phyloP scores from a whole-genome alignment of 1,284 basidiomycete genomes.

The Termitomyces sp. region DNA sequence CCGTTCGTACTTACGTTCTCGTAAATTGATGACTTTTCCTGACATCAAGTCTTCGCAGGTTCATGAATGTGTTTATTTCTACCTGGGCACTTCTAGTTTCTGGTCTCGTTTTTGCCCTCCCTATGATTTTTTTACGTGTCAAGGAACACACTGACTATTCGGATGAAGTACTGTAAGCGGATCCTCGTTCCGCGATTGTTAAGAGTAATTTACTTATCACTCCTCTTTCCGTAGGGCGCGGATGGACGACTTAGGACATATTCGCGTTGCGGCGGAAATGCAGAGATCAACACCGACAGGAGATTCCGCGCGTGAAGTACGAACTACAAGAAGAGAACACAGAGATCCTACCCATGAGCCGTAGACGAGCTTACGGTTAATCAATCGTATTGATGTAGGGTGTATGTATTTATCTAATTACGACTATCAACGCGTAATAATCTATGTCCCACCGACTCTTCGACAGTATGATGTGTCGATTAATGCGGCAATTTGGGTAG shows the following conservation, averaged over 20 bases:
- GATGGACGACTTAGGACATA: constrained; percentile 27
- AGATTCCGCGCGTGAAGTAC: neutral
- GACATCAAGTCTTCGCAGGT: constrained; percentile 26
- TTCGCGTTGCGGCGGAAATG: constrained; percentile 4
- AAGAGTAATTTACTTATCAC: neutral
- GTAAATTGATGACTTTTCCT: neutral
- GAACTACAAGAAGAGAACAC: constrained; percentile 2
- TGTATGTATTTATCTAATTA: neutral
- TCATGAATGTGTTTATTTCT: constrained; percentile 51
- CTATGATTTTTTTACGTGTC: constrained; percentile 51
- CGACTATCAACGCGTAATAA: neutral
- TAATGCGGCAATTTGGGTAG: neutral
- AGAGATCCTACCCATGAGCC: neutral
- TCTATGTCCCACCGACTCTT: neutral
- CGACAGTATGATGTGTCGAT: neutral
- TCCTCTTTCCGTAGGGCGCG: constrained; percentile 20
- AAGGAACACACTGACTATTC: constrained; percentile 42
- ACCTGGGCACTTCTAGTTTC: constrained; percentile 46
- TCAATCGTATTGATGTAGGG: neutral
- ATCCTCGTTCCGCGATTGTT: neutral
- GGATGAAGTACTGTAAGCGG: constrained; percentile 41
- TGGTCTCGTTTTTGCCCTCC: constrained; percentile 45
- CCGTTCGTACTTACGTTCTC: constrained; percentile 29
- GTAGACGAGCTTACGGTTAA: neutral
- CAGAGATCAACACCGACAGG: neutral